Evolutionary conservation across 345 rosid species (phyloP).

Genomic region (Melaleuca alternifolia): DNA sequence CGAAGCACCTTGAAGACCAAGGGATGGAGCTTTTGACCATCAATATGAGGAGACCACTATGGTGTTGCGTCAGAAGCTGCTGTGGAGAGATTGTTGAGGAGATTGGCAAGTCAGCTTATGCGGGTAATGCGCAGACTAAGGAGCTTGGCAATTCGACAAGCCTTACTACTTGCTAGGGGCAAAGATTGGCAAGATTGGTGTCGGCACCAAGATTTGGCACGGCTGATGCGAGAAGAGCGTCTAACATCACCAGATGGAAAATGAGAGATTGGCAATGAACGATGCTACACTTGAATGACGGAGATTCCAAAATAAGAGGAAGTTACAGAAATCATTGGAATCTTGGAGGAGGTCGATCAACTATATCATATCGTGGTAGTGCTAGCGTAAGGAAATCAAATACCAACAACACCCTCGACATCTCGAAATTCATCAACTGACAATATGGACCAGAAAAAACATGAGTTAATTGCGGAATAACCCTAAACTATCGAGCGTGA

Average conservation of each 20-base stretch:
- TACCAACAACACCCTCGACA: no score
- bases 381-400: no score
- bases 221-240: neutral
- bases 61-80: neutral
- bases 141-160: neutral
- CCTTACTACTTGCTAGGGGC: neutral
- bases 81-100: accelerated
- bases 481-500: no score
- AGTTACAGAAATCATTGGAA: no score
- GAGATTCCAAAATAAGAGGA: no score
- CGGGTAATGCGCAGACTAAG: accelerated
- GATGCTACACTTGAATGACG: no score
- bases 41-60: neutral
- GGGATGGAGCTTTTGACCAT: neutral
- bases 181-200: neutral
- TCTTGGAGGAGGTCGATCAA: no score
- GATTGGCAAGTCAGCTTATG: neutral
- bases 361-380: no score
- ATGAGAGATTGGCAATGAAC: neutral
- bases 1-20: neutral
- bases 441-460: no score
- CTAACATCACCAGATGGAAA: neutral
- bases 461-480: no score
- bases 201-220: neutral
- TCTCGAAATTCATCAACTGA: no score